Evolutionary conservation across 2,329 filamentous ascomycete genomes (phyloP), one percentile per base, ranked within the genome.

Genomic region (Orbilia ellipsospora): DNA sequence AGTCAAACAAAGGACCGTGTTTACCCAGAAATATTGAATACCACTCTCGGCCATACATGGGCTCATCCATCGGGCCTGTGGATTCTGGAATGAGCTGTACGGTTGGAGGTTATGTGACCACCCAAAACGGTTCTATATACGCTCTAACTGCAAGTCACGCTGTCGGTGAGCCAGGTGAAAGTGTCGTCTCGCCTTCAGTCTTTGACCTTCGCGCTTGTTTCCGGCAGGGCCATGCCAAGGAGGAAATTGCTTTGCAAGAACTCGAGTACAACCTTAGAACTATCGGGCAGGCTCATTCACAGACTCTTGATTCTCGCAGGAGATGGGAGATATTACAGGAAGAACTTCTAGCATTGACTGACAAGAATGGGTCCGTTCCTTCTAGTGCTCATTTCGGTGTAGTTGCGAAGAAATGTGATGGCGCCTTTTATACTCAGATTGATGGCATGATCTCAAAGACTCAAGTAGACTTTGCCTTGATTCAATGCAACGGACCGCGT

Each of bases 271-370:
- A 74, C 52, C 50, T 74, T 36, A 51, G 70, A 13, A 68, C n/a
- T 18, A 26, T 68, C 45, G 70, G 70, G 13, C 42, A 56, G 10
- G 31, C 8, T 4, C 57, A 55, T 20, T 48, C 23, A 2, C 63
- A 74, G 56, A 63, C 70, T 10, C 48, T 74, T 48, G 63, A 74
- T n/a, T 64, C 70, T 15, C 70, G 70, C 48, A 56, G 70, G 3
- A 74, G 52, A 48, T 74, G 70, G 70, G 70, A 74, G 52, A 68
- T 74, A 15, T 26, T 57, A 26, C 70, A 74, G 36, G 70, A 74
- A 55, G 63, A 74, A 50, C 45, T 74, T 12, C 31, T 74, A 12
- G 44, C 40, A 18, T 54, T 68, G 23, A 52, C 69, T 20, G 51
- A 63, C 20, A 28, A 13, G 18, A 20, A 52, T n/a, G 28, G 54